Percentiles rank a stretch among this genome's conserved stretches.
phyloP scores from a whole-genome alignment of 495 filamentous ascomycete species.

The Coniosporium apollinis region DNA sequence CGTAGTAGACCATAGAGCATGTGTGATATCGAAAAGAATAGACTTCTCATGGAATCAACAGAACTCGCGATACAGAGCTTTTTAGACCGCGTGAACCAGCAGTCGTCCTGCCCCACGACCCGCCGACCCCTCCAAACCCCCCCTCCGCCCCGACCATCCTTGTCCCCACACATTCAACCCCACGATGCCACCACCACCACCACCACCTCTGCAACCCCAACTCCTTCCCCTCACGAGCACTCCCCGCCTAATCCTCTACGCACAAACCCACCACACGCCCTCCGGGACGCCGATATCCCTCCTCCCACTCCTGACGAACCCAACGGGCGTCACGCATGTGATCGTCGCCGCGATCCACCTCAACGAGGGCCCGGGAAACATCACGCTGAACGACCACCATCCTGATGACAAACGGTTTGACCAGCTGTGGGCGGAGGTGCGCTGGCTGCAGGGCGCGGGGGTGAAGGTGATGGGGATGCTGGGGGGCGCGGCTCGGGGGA shows the following conservation, averaged over 20 bases:
- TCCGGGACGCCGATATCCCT: constrained; percentile 22
- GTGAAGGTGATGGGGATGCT: constrained; percentile 29
- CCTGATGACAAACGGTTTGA: constrained; percentile 16
- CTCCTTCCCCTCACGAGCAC: constrained; percentile 11
- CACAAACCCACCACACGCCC: constrained; percentile 25
- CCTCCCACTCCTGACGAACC: constrained; percentile 26
- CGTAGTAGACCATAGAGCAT: no score
- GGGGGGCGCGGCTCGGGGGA: constrained; percentile 27
- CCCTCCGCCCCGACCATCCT: no score
- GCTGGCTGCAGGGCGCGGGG: constrained; percentile 24
- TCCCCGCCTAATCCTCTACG: constrained; percentile 26
- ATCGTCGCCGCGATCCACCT: constrained; percentile 30
- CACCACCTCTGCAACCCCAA: no score
- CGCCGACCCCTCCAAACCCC: no score
- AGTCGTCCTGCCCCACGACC: no score
- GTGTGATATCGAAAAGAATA: no score
- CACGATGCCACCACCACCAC: constrained; percentile 2
- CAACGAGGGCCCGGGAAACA: constrained; percentile 25
- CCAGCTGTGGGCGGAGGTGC: constrained; percentile 25
- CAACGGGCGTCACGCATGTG: constrained; percentile 29
- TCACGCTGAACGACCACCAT: constrained; percentile 29
- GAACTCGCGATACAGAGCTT: no score
- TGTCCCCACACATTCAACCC: constrained; percentile 1
- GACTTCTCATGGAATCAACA: no score
- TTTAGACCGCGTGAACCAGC: no score